Evolutionary conservation across 2,329 filamentous ascomycete species (phyloP).

Genomic region (Alternaria atra): DNA sequence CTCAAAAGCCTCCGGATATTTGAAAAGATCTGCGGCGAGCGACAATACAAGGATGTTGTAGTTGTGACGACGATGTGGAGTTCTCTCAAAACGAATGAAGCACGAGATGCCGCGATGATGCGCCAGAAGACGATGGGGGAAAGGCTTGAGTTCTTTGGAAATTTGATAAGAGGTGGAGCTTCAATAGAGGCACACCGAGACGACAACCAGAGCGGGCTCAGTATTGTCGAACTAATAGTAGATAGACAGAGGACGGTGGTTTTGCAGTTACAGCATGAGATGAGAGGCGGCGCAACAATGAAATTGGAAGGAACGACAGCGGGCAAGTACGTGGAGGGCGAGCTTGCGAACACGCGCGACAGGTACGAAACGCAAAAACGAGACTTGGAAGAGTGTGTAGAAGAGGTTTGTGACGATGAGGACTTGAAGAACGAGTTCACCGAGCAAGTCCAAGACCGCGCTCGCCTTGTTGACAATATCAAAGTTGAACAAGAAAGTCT

Average conservation of each 20-base stretch:
- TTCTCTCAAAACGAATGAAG: background rate
- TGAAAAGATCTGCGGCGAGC: slow-evolving; percentile 55
- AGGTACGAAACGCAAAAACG: background rate
- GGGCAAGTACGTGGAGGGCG: slow-evolving; percentile 1
- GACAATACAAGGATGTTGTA: slow-evolving; percentile 53
- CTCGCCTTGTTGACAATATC: background rate
- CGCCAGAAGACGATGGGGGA: slow-evolving; percentile 4
- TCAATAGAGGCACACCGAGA: background rate
- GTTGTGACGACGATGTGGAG: slow-evolving; percentile 58
- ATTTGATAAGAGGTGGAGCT: background rate
- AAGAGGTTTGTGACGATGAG: background rate
- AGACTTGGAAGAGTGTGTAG: background rate
- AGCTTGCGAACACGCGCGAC: background rate
- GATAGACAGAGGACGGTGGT: background rate
- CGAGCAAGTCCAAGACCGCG: background rate
- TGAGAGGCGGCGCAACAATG: background rate
- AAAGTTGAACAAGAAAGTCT: background rate
- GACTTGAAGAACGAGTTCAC: background rate
- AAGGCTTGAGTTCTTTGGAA: slow-evolving; percentile 2
- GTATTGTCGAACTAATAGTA: background rate
- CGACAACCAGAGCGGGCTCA: background rate
- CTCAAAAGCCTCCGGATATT: slow-evolving; percentile 57
- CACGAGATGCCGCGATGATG: background rate
- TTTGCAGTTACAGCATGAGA: slow-evolving; percentile 1
- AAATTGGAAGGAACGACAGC: background rate